These are phyloP conservation scores for Sporothrix brunneoviolacea DNA, from an alignment of 2,329 filamentous ascomycete genomes.

Conservation along the genomic window DNA sequence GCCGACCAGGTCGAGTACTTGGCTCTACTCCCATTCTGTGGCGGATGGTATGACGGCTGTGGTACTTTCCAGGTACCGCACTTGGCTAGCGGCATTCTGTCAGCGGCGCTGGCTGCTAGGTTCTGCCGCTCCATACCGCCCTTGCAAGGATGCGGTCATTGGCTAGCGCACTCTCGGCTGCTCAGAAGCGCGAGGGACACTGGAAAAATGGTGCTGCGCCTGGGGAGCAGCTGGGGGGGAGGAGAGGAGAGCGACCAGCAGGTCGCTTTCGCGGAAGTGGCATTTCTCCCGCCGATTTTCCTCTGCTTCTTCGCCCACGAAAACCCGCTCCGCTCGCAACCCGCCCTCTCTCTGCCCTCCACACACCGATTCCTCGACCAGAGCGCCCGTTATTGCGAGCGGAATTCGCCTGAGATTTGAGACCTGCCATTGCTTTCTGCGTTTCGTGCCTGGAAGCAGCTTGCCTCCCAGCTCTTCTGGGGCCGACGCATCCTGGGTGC, in stretches of 20 bases:
- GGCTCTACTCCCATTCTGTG: too few relatives aligned
- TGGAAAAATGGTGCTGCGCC: neutral
- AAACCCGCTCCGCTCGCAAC: constrained; percentile 6
- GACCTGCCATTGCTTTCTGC: neutral
- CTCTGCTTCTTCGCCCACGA: constrained; percentile 7
- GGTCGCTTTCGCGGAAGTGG: constrained; percentile 16
- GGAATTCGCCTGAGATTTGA: neutral
- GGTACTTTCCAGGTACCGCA: too few relatives aligned
- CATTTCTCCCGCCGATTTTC: constrained; percentile 16
- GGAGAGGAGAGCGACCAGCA: constrained; percentile 1
- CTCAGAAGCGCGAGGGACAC: constrained; percentile 2
- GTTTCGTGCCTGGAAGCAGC: constrained; percentile 1
- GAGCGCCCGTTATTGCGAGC: neutral
- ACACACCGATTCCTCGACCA: neutral
- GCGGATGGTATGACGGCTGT: too few relatives aligned
- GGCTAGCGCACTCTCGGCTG: constrained; percentile 10
- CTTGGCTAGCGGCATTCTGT: constrained; percentile 2
- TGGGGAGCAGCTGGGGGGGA: constrained; percentile 3
- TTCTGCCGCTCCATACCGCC: neutral
- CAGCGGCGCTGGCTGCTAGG: neutral
- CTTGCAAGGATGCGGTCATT: constrained; percentile 11
- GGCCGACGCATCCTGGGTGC: neutral
- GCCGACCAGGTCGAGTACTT: too few relatives aligned
- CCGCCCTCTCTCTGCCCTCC: neutral
- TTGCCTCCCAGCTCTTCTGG: constrained; percentile 1